Evolutionary conservation across 208 protist species (phyloP), one percentile per base, ranked within the genome.

Genomic region (Trypanosoma congolense): DNA sequence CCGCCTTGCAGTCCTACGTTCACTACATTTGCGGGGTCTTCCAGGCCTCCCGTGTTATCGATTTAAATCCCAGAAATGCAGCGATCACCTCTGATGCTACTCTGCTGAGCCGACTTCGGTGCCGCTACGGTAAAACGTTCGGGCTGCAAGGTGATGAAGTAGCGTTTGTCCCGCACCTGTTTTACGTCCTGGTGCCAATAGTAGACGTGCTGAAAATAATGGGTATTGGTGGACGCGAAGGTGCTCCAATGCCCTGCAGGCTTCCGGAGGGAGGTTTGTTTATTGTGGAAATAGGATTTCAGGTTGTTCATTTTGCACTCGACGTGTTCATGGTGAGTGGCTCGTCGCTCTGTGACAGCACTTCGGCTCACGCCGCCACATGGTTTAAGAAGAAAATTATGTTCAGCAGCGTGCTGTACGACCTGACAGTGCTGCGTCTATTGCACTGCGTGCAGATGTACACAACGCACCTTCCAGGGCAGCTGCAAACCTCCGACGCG

Each of bases 251-350:
- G n/a, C n/a, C n/a, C n/a, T n/a, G 58, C 4, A 76, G 77, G 26
- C 73, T 90, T 47, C 69, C 63, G 5, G 63, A 65, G 8, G 65
- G 68, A 25, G 88, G 88, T 2, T 59, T 92, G 14, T 77, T 92
- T 42, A 75, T 95, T 24, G 63, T 92, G 14, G 84, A 92, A 70
- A 68, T 95, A 18, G 88, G 88, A 24, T 80, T 92, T 51, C 83
- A 95, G 59, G 84, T 92, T 55, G 80, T 75, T 40, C 71, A 92
- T 68, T 95, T 90, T 61, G 84, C 88, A 4, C 67, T 95, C 4
- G 88, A 95, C 48, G 83, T 90, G 46, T 92, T 90, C 28, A 75
- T 90, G 42, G 77, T 90, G 40, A 84, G 78, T 45, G 84, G 83
- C 41, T 57, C 63, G 41, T 56, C 53, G 18, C 44, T 91, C 6